Conservation (phyloP, 805 yeast genomes). For the Wickerhamomyces sydowiorum region DNA sequence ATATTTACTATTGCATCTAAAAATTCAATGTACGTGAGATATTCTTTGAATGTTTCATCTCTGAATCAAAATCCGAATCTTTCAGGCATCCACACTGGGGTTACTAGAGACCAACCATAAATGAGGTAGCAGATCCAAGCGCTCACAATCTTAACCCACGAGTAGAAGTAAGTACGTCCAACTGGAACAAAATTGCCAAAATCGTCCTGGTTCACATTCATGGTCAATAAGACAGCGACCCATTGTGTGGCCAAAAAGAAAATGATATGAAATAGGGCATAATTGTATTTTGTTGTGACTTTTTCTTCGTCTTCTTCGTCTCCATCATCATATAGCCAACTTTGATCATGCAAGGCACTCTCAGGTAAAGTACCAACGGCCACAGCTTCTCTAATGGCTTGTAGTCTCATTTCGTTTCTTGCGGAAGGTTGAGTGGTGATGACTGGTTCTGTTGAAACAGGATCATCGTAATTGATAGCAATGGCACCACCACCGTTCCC, state of each 20-base stretch:
- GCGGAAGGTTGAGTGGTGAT: slow-evolving; percentile 45
- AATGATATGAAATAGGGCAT: slow-evolving; percentile 81
- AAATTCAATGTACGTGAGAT: no score
- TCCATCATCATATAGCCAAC: slow-evolving; percentile 46
- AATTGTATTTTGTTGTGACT: slow-evolving; percentile 69
- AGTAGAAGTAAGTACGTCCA: slow-evolving; percentile 91
- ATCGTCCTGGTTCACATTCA: slow-evolving; percentile 80
- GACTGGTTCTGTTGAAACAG: slow-evolving; percentile 20
- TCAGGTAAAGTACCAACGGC: slow-evolving; percentile 93
- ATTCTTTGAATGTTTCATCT: no score
- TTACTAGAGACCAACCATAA: slow-evolving; percentile 87
- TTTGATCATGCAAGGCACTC: slow-evolving; percentile 74
- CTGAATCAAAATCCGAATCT: slow-evolving; percentile 49
- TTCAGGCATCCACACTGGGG: slow-evolving; percentile 89
- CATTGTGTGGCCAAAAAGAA: slow-evolving; percentile 96
- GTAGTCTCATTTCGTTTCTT: slow-evolving; percentile 71
- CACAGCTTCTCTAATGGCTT: slow-evolving; percentile 91
- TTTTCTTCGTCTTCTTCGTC: slow-evolving; percentile 53
- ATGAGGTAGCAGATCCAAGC: slow-evolving; percentile 88
- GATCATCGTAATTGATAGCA: slow-evolving; percentile 25
- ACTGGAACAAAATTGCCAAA: slow-evolving; percentile 92
- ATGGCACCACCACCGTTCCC: slow-evolving; percentile 30
- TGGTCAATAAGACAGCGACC: slow-evolving; percentile 88
- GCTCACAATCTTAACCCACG: slow-evolving; percentile 90
- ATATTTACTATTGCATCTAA: no score